Base-by-base conservation (phyloP, 306 rosid genomes). In the Oxytropis ochrocephala region DNA sequence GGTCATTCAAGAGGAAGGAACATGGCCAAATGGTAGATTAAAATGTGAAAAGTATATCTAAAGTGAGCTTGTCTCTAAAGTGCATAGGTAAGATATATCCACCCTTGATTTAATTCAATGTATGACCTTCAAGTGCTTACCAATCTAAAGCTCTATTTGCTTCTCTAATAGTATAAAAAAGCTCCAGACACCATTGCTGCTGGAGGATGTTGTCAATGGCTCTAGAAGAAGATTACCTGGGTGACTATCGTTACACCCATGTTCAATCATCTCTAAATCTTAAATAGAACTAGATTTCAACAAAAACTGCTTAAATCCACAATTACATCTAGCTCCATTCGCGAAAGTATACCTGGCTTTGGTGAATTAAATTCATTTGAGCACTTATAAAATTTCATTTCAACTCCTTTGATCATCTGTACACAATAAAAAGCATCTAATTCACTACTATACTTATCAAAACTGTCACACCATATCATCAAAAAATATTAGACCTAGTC, bases 261-360 rank as follows among this genome's bases (percentile, higher is more conserved):
- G 78, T 30, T 43, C 49, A 64, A 64, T 17, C 58, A 63, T 63
- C 64, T 63, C 43, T 27, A 39, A 7, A 50, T 32, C 64, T 24
- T 29, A 18, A 53, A 33, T 41, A 43, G 50, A 64, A 13, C 12
- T 41, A 55, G 10, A 51, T 54, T 30, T 32, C 5, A 8, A 66
- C 29, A 53, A 64, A 64, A 43, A 35, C 39, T 44, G 10, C 67
- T 33, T n/a, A 64, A 62, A 55, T 52, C n/a, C 42, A 74, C 24
- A 33, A 54, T 64, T 42, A 13, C 38, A 33, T 43, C 58, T 74
- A 56, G 30, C 41, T 43, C 18, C 42, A 18, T 27, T 9, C 17
- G 17, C 42, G 48, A 41, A 52, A 18, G 21, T 17, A 30, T n/a
- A 33, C 73, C 41, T 6, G 4, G 36, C 36, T 41, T 16, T 41